These are phyloP conservation scores for Alternaria metachromatica DNA, from an alignment of 2,329 filamentous ascomycete genomes.

Conservation along the genomic window DNA sequence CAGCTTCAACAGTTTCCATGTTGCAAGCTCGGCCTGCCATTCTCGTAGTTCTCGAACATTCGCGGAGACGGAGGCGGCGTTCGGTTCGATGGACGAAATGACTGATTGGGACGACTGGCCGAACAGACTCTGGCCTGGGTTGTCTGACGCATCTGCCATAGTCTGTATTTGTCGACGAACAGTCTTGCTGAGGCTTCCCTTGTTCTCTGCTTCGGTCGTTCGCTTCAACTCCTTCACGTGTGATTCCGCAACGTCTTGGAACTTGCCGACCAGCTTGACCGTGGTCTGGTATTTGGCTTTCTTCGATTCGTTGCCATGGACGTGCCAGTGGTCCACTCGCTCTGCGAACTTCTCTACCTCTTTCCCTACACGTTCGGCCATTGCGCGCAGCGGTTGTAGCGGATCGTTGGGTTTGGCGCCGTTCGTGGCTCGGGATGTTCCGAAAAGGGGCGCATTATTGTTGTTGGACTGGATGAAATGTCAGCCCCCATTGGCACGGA, in stretches of 20 bases:
- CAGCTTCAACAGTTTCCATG: slow-evolving; percentile 84
- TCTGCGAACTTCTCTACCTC: slow-evolving; percentile 90
- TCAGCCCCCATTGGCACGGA: neutral
- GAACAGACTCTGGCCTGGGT: slow-evolving; percentile 17
- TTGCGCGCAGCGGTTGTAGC: slow-evolving; percentile 66
- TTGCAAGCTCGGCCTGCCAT: slow-evolving; percentile 84
- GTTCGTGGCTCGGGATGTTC: slow-evolving; percentile 23
- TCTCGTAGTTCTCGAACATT: slow-evolving; percentile 62
- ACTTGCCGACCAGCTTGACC: slow-evolving; percentile 48
- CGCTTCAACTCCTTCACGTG: slow-evolving; percentile 56
- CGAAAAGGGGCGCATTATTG: slow-evolving; percentile 17
- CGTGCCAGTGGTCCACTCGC: slow-evolving; percentile 74
- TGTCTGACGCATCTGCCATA: slow-evolving; percentile 30
- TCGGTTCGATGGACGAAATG: slow-evolving; percentile 23
- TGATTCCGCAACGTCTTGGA: slow-evolving; percentile 59
- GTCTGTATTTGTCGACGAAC: slow-evolving; percentile 42
- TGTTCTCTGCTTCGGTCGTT: slow-evolving; percentile 50
- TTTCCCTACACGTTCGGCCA: slow-evolving; percentile 72
- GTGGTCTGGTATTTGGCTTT: slow-evolving; percentile 62
- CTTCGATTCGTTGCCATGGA: slow-evolving; percentile 33
- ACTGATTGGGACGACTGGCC: slow-evolving; percentile 27
- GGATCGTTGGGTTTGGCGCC: slow-evolving; percentile 47
- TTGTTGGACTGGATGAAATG: slow-evolving; percentile 15
- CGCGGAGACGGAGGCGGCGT: slow-evolving; percentile 32
- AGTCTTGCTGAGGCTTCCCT: slow-evolving; percentile 39